Base-by-base conservation (phyloP, 2,329 filamentous ascomycete genomes). In the Verticillium albo-atrum region DNA sequence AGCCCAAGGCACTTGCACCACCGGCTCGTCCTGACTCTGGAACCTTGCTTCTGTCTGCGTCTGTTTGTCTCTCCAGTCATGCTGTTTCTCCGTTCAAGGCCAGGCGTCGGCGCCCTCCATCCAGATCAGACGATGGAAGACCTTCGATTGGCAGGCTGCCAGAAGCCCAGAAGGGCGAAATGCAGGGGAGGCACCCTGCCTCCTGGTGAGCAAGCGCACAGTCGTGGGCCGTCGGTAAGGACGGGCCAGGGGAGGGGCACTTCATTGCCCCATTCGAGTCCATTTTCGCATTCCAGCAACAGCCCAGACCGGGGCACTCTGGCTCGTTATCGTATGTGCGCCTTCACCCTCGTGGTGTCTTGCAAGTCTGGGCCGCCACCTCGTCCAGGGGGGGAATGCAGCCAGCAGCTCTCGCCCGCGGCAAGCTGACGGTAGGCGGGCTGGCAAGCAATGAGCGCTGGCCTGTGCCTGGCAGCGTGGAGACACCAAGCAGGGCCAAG, bases 401-500 rank as follows among this genome's bases (percentile, higher is more conserved):
- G 30, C 30, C 30, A 32, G 4, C 30, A 32, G 30, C 30, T 47
- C n/a, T 23, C 42, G 42, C 42, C 42, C 42, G n/a, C 42, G 42
- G 17, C 42, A 47, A 47, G 42, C 20, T 47, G 42, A 47, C 42
- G 17, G 42, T 47, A 47, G 42, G 42, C 42, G 42, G n/a, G 42
- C n/a, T 47, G 42, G 42, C 20, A 23, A 47, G 42, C 42, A 47
- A 47, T 47, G 42, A 47, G 42, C 20, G 42, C 14, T 23, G 42
- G 54, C 54, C 26, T 47, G 54, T 56, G 54, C 54, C 54, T 56
- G 54, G 54, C 54, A 55, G 32, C 37, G 37, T 56, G 54, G 34
- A 30, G 42, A 47, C 42, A 47, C 42, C 42, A 47, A 47, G 42
- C 42, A 47, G 42, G 42, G 20, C 42, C n/a, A 23, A 23, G 17